These are phyloP conservation scores for Acer saccharum DNA, from an alignment of 345 rosid genomes.

Conservation along the genomic window DNA sequence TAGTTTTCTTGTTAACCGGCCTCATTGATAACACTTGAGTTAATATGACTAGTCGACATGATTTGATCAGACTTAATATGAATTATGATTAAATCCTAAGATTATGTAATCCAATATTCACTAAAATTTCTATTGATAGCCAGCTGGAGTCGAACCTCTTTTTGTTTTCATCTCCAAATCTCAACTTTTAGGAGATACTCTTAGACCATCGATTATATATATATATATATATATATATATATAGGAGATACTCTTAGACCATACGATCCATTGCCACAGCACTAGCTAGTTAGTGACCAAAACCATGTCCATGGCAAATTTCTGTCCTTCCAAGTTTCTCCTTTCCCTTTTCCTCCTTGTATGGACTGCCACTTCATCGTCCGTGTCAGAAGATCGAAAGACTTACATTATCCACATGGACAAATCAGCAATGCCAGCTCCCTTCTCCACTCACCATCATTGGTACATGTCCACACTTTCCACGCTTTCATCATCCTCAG, in stretches of 20 bases:
- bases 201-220: background rate
- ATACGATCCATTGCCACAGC: background rate
- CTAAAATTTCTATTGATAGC: too few species aligned
- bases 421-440: conserved; percentile 28
- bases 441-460: conserved; percentile 35
- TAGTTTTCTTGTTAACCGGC: too few species aligned
- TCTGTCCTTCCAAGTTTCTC: conserved; percentile 1
- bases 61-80: too few species aligned
- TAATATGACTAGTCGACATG: background rate
- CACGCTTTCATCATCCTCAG: conserved; percentile 24
- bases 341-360: conserved; percentile 21
- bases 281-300: conserved; percentile 2
- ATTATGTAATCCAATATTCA: too few species aligned
- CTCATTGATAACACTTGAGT: too few species aligned
- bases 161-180: too few species aligned
- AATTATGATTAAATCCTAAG: too few species aligned
- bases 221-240: too few species aligned
- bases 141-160: too few species aligned
- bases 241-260: conserved; percentile 4
- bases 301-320: conserved; percentile 12
- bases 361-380: background rate
- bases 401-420: conserved; percentile 24
- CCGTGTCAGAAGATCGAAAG: conserved; percentile 11
- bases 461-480: conserved; percentile 9
- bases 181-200: too few species aligned